phyloP scores from a whole-genome alignment of 176 grass and related monocot species.

The Carex cristatella region DNA sequence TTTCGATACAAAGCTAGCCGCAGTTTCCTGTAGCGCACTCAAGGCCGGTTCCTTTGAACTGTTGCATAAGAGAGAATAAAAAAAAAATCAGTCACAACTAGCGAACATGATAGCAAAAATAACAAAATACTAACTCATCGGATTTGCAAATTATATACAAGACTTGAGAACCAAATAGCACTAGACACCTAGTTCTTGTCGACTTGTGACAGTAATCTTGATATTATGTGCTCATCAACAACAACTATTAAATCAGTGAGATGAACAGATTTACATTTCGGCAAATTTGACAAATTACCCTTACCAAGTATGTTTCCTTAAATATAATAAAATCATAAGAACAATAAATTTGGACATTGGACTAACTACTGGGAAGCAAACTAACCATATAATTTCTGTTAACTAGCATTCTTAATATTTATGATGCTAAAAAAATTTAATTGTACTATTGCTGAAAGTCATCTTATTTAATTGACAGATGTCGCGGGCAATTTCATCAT shows the following conservation, averaged over 20 bases:
- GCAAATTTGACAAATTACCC: not conserved
- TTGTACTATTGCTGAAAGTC: not conserved
- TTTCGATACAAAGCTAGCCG: conserved; percentile 47
- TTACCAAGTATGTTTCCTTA: not conserved
- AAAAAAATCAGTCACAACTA: not conserved
- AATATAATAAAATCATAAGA: not conserved
- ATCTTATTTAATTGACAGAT: not conserved
- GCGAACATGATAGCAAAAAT: not conserved
- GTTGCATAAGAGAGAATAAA: not conserved
- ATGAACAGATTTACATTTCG: not conserved
- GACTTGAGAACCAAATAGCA: not conserved
- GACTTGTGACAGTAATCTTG: not conserved
- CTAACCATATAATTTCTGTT: not conserved
- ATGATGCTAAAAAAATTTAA: not conserved
- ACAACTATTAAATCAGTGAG: not conserved
- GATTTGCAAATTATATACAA: not conserved
- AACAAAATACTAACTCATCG: not conserved
- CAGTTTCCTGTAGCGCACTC: conserved; percentile 58
- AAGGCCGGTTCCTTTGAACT: conserved; percentile 76
- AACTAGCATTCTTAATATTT: not conserved
- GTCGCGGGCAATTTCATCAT: not conserved
- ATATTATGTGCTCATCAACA: not conserved
- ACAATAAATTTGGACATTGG: not conserved
- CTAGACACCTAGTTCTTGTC: not conserved
- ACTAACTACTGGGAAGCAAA: not conserved